phyloP scores from a whole-genome alignment of 352 stramenopile species.

The Globisporangium radiosum region DNA sequence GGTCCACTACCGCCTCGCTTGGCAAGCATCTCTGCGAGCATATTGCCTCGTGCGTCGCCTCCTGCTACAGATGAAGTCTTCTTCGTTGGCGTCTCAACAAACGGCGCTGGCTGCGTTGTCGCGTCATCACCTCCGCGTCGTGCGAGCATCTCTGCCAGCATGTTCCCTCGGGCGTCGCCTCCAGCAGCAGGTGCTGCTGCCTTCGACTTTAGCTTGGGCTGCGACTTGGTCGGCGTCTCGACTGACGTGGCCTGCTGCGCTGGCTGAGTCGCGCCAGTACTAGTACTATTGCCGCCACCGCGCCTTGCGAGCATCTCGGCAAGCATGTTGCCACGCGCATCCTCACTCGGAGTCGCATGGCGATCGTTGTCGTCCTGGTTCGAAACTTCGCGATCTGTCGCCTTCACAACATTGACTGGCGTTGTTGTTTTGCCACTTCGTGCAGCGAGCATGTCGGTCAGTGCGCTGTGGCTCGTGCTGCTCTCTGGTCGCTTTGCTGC shows the following conservation, averaged over 20 bases:
- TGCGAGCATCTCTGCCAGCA: constrained; percentile 38
- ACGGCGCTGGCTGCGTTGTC: constrained; percentile 1
- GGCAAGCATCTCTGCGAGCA: constrained; percentile 38
- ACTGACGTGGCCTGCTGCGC: constrained; percentile 1
- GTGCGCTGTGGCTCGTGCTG: constrained; percentile 14
- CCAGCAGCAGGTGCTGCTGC: constrained; percentile 6
- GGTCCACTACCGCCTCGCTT: constrained; percentile 13
- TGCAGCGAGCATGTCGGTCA: constrained; percentile 18
- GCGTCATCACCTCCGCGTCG: constrained; percentile 9
- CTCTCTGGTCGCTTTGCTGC: constrained; percentile 2
- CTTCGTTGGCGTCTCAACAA: constrained; percentile 2
- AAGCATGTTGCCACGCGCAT: constrained; percentile 16
- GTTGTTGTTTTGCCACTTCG: background rate
- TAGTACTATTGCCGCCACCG: background rate
- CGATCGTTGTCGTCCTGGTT: constrained; percentile 19
- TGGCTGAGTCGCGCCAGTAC: background rate
- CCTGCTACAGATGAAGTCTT: constrained; percentile 6
- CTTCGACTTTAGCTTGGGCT: background rate
- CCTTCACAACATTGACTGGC: background rate
- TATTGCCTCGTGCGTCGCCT: constrained; percentile 17
- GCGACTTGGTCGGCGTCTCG: background rate
- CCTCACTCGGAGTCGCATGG: constrained; percentile 1
- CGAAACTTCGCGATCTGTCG: background rate
- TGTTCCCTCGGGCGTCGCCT: constrained; percentile 17
- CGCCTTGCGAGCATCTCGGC: constrained; percentile 10